Evolutionary conservation across 2,329 filamentous ascomycete genomes (phyloP), one percentile per base, ranked within the genome.

Genomic region (Juglanconis oblonga): DNA sequence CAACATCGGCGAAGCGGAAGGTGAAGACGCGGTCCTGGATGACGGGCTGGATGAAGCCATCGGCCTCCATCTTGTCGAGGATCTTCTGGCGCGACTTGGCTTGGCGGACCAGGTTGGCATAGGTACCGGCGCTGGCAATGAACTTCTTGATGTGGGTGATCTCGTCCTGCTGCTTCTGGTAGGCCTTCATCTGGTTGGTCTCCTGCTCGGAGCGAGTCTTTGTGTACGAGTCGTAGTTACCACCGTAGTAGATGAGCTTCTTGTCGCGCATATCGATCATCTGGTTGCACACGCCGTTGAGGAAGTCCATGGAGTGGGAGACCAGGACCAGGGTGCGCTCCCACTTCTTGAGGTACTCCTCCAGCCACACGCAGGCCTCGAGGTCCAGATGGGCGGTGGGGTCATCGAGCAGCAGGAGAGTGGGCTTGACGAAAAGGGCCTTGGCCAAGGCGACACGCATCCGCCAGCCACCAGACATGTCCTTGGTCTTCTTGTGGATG

Each of bases 81-180:
- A 98, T 98, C 91, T 99, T 99, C 80, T 99, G 95, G 66, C 95
- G 88, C 48, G 95, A 98, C 85, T 99, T 99, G 78, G 96, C 96
- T 80, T 99, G 95, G 76, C 91, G 87, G 74, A 99, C 95, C 82
- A 99, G 85, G 83, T 99, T 99, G 86, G 96, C 95, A 73, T 99
- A 99, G 63, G 95, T 99, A 93, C 96, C 95, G 60, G 95, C 95
- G 64, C 94, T 97, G 72, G 96, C 95, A 76, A 99, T 99, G 84
- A 99, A 99, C 81, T 98, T 97, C 85, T 99, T 98, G 85, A 99
- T 99, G 83, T 99, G 96, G 68, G 87, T 85, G 76, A 99, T 99
- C 82, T 99, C 95, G 64, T 99, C 95, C 76, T 99, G 95, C 77
- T 99, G 95, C 85, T 99, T 99, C 76, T 90, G 84, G 82, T 99